Evolutionary conservation across 2,329 filamentous ascomycete genomes (phyloP).

Genomic region (Cytospora leucostoma): DNA sequence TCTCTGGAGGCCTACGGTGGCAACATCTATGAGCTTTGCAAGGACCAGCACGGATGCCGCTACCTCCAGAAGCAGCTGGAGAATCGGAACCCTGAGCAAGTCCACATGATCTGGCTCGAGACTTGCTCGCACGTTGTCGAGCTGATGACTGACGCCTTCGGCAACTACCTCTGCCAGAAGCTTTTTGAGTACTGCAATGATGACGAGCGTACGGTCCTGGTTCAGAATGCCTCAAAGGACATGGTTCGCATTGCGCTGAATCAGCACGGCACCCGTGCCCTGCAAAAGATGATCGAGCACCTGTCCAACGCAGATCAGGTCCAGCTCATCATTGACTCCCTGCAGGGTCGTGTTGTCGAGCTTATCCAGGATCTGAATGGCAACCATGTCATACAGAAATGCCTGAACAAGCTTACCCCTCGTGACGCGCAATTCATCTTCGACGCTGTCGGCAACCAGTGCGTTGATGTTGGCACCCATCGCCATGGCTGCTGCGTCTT

Average conservation of each 20-base stretch:
- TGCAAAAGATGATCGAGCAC: constrained; percentile 99
- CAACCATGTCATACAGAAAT: constrained; percentile 99
- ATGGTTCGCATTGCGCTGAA: constrained; percentile 95
- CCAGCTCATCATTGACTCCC: constrained; percentile 80
- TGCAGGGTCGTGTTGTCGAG: constrained; percentile 83
- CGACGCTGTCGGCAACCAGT: constrained; percentile 83
- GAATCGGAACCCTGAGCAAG: constrained; percentile 77
- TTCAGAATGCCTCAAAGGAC: constrained; percentile 83
- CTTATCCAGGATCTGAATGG: constrained; percentile 97
- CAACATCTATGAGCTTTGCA: constrained; percentile 87
- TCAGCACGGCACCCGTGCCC: constrained; percentile 91
- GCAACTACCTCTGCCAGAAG: constrained; percentile 99
- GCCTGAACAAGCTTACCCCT: constrained; percentile 87
- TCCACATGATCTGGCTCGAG: constrained; percentile 93
- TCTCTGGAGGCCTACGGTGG: constrained; percentile 78
- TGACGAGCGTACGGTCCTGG: constrained; percentile 88
- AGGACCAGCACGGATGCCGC: constrained; percentile 96
- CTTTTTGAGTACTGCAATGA: constrained; percentile 93
- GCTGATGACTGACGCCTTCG: constrained; percentile 98
- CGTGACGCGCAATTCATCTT: constrained; percentile 95
- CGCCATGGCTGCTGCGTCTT: constrained; percentile 97
- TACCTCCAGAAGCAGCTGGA: constrained; percentile 98
- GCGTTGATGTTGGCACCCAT: constrained; percentile 90
- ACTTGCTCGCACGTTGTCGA: constrained; percentile 93
- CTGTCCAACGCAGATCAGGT: constrained; percentile 85